These are phyloP conservation scores for Pleoardoris graminearum DNA, from an alignment of 2,329 filamentous ascomycete species.

Conservation along the genomic window DNA sequence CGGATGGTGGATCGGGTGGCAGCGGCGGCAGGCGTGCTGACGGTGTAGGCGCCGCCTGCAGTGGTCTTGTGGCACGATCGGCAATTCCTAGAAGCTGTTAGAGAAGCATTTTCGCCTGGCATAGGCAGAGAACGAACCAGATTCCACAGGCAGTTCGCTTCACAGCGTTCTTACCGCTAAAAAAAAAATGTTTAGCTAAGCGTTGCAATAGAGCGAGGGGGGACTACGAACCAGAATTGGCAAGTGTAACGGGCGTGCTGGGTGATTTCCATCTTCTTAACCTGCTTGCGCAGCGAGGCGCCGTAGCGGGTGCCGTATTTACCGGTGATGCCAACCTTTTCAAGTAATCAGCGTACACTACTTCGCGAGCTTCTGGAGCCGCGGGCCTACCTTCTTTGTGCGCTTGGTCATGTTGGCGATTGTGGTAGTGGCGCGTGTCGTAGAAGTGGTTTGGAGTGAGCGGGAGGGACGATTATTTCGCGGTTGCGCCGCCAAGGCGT, in stretches of 20 bases:
- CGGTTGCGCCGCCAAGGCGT: constrained; percentile 12
- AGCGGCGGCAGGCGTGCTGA: constrained; percentile 91
- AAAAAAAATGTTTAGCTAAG: no score
- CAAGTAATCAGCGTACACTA: no score
- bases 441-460: constrained; percentile 17
- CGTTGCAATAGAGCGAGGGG: no score
- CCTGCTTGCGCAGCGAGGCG: constrained; percentile 98
- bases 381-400: constrained; percentile 63
- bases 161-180: constrained; percentile 88
- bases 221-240: no score
- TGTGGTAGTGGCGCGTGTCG: constrained; percentile 25
- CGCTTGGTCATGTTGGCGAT: constrained; percentile 60
- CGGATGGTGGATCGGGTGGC: constrained; percentile 95
- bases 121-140: no score
- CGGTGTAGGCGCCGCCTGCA: constrained; percentile 86
- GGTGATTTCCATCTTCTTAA: constrained; percentile 70
- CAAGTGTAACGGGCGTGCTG: constrained; percentile 96
- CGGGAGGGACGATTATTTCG: constrained; percentile 13
- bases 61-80: constrained; percentile 91
- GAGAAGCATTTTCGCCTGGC: no score
- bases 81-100: constrained; percentile 99
- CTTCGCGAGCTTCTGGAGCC: no score
- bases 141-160: constrained; percentile 73
- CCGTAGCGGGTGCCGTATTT: constrained; percentile 97
- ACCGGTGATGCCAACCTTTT: constrained; percentile 81